phyloP scores from a whole-genome alignment of 169 alveolate species.

The Cryptosporidium xiaoi region DNA sequence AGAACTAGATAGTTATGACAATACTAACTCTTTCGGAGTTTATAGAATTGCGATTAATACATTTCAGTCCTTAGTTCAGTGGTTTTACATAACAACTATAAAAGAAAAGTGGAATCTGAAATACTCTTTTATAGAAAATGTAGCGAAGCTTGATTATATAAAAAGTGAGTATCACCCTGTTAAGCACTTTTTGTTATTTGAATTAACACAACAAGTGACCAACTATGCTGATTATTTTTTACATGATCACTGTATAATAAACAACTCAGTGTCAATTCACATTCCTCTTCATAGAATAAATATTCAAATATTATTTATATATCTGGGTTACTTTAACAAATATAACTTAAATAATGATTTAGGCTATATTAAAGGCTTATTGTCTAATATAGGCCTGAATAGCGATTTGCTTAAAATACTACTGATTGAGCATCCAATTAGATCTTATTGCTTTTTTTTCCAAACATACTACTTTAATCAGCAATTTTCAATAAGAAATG shows the following conservation, averaged over 20 bases:
- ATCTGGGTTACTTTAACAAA: conserved; percentile 8
- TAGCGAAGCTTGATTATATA: neutral
- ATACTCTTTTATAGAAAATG: neutral
- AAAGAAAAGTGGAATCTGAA: conserved; percentile 39
- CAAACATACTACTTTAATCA: conserved; percentile 31
- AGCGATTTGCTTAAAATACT: conserved; percentile 11
- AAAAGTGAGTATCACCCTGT: neutral
- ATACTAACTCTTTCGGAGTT: neutral
- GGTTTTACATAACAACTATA: conserved; percentile 13
- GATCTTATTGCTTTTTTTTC: conserved; percentile 63
- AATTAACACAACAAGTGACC: neutral
- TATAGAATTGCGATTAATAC: conserved; percentile 23
- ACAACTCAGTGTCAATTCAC: conserved; percentile 18
- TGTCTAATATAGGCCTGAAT: conserved; percentile 4
- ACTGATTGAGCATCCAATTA: conserved; percentile 33
- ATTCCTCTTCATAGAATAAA: conserved; percentile 46
- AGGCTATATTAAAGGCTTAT: neutral
- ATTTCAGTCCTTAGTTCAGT: conserved; percentile 36
- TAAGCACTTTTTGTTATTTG: conserved; percentile 2
- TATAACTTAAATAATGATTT: neutral
- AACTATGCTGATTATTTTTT: neutral
- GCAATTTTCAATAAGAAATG: conserved; percentile 26
- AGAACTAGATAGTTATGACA: neutral
- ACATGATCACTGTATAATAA: neutral
- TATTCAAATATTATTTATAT: conserved; percentile 10